Evolutionary conservation across 176 grass and related monocot genomes (phyloP), one percentile per base, ranked within the genome.

Genomic region (Aegilops sharonensis): DNA sequence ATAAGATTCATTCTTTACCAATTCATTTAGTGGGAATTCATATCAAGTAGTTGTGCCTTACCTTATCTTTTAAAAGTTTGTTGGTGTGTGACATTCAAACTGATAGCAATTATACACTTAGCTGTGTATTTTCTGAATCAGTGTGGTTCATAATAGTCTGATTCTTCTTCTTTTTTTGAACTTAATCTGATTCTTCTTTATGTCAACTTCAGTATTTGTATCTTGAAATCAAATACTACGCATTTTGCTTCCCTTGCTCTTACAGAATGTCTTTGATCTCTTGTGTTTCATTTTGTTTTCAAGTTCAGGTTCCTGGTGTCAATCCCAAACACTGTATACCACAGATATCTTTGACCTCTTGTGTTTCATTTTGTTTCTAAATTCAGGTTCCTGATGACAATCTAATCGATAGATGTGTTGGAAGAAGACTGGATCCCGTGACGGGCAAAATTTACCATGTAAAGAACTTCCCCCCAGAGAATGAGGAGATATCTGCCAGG

Each of bases 391-490:
- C 91, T 84, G 95, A 95, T 89, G 95, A 94, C 63, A 91, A 89
- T 89, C 81, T 95, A 86, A 95, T 92, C 29, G 89, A 95, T 80
- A 93, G 95, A 98, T 95, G 93, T 86, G 86, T 98, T 80, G 95
- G 95, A 88, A 98, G 95, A 91, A 90, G 91, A 83, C 29, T 98
- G 84, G 95, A 98, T 89, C 95, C 91, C 70, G 72, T 88, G 50
- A 94, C 93, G 21, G 89, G 91, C 40, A 98, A 98, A 90, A 95
- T 98, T 95, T 98, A 98, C 64, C 95, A 98, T 80, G 60, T 95
- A 52, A 98, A 87, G 78, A 95, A 90, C 75, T 94, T 84, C 9
- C 91, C 91, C 50, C 93, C 93, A 3, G 89, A 95, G 89, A 92
- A 85, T 81, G 89, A 98, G 78, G 93, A 98, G 77, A 89, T 98